These are phyloP conservation scores for Chenopodium suecicum DNA, from an alignment of 148 eudicot species.

Conservation along the genomic window DNA sequence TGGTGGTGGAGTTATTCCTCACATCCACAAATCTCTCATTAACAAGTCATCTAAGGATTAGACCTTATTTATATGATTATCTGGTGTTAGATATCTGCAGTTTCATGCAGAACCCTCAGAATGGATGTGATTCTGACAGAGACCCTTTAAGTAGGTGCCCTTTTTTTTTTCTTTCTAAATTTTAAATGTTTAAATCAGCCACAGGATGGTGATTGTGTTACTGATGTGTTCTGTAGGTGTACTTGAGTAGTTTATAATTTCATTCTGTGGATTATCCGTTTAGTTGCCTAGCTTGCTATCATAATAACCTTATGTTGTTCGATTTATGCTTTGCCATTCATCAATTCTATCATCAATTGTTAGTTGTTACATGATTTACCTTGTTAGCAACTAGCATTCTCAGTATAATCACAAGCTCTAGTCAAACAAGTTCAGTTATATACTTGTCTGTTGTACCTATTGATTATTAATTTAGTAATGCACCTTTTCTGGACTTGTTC, in stretches of 20 bases:
- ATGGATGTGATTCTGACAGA: conserved; percentile 2
- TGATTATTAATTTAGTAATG: too few species aligned
- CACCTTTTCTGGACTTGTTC: too few species aligned
- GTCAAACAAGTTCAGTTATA: too few species aligned
- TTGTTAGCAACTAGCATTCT: too few species aligned
- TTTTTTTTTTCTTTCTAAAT: background rate
- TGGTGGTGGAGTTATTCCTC: conserved; percentile 69
- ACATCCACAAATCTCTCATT: conserved; percentile 67
- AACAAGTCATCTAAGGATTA: conserved; percentile 68
- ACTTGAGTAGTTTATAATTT: background rate
- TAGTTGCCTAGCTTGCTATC: background rate
- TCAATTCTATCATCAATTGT: background rate
- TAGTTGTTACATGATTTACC: background rate
- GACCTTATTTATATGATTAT: background rate
- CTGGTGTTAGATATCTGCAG: conserved; percentile 8
- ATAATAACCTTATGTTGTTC: background rate
- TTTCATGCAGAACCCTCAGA: background rate
- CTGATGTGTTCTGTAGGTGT: conserved; percentile 18
- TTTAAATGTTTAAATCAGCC: background rate
- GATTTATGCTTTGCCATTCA: background rate
- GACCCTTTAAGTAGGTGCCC: background rate
- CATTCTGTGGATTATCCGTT: conserved; percentile 6
- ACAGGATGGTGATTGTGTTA: conserved; percentile 15
- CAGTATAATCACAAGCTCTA: too few species aligned
- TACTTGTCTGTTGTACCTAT: too few species aligned